Conservation (phyloP, 2,329 filamentous ascomycete species). For the Fusarium azukiicola region DNA sequence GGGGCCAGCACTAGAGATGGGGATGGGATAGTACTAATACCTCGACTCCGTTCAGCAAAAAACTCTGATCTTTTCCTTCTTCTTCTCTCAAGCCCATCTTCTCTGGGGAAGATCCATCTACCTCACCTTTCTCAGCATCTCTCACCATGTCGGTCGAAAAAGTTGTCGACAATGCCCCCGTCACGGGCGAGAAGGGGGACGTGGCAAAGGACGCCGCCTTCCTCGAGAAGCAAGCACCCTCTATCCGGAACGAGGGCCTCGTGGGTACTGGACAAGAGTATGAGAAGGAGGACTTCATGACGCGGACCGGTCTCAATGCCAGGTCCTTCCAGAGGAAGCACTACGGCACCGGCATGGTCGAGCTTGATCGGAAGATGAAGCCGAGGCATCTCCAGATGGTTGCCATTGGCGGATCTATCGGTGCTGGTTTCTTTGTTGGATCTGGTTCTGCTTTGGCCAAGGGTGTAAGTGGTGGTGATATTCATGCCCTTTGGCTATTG, state of each 20-base stretch:
- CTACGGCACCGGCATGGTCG: slow-evolving; percentile 49
- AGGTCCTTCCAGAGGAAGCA: slow-evolving; percentile 50
- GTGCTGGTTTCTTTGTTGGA: slow-evolving; percentile 82
- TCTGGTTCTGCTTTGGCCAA: slow-evolving; percentile 74
- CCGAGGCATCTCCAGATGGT: slow-evolving; percentile 81
- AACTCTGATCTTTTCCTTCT: slow-evolving; percentile 23
- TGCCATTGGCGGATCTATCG: slow-evolving; percentile 80
- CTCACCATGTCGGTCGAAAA: slow-evolving; percentile 39
- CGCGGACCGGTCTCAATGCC: slow-evolving; percentile 51
- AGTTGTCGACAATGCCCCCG: slow-evolving; percentile 17
- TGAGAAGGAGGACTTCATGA: slow-evolving; percentile 52
- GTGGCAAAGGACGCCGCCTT: slow-evolving; percentile 15
- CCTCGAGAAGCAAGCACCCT: slow-evolving; percentile 29
- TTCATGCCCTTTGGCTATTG: background rate
- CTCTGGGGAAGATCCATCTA: background rate
- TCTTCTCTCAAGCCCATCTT: background rate
- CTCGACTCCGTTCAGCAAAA: slow-evolving; percentile 35
- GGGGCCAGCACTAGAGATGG: slow-evolving; percentile 27
- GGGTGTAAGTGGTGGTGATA: slow-evolving; percentile 58
- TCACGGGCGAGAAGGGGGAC: slow-evolving; percentile 33
- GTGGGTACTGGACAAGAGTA: slow-evolving; percentile 39
- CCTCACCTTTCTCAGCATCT: background rate
- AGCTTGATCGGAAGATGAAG: slow-evolving; percentile 73
- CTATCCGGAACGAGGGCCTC: slow-evolving; percentile 24
- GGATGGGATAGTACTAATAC: slow-evolving; percentile 38